phyloP scores from a whole-genome alignment of 768 basidiomycete genomes.

The Agrocybe pediades region DNA sequence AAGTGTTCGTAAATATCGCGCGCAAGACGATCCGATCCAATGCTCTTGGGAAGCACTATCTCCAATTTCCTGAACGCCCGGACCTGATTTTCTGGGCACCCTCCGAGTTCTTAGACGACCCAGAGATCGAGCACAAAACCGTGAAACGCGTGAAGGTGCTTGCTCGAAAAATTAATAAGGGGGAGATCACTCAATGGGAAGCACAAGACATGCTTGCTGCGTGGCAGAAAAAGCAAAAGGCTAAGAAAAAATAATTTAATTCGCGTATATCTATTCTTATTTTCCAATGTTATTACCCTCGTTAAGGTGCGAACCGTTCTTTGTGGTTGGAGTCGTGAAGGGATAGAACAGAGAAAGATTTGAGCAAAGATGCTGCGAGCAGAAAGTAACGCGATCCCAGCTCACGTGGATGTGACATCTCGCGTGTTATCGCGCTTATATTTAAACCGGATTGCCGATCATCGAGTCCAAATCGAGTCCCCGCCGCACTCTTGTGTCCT shows the following conservation, averaged over 20 bases:
- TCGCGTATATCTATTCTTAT: too few species aligned
- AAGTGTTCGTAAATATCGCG: slow-evolving; percentile 13
- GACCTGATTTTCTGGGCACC: too few species aligned
- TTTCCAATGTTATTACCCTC: too few species aligned
- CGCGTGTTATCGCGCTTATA: neutral
- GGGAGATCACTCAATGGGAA: slow-evolving; percentile 22
- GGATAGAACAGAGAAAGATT: too few species aligned
- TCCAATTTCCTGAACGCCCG: slow-evolving; percentile 28
- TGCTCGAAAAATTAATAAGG: slow-evolving; percentile 24
- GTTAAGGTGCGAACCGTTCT: too few species aligned
- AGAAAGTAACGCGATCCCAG: neutral
- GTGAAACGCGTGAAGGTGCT: slow-evolving; percentile 29
- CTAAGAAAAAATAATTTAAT: too few species aligned
- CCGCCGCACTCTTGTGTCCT: too few species aligned
- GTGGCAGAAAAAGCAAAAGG: neutral
- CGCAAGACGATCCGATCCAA: neutral
- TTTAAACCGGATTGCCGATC: neutral
- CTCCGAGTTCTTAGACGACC: too few species aligned
- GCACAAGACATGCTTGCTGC: slow-evolving; percentile 17
- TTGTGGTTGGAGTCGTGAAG: too few species aligned
- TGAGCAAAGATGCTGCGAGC: too few species aligned
- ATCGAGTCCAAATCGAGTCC: too few species aligned
- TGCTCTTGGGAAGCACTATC: slow-evolving; percentile 2
- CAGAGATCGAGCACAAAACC: slow-evolving; percentile 12
- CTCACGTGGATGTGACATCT: slow-evolving; percentile 7